phyloP scores from a whole-genome alignment of 371 early-diverging fungal species.

The Rhizomucor pusillus region DNA sequence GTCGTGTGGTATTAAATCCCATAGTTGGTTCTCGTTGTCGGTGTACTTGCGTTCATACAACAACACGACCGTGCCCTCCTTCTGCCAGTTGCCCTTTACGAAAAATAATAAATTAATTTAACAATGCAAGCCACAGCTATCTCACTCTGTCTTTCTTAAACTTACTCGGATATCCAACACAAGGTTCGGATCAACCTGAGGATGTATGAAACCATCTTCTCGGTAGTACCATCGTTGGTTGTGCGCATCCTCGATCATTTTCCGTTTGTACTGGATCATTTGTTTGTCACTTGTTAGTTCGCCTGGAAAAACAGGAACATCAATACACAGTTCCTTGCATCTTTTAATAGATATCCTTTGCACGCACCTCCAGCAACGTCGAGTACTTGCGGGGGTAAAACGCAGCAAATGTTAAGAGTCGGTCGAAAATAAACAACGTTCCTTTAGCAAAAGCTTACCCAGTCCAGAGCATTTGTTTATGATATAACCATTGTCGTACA shows the following conservation, averaged over 20 bases:
- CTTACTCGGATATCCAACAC: conserved; percentile 47
- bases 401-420: too few species aligned
- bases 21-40: conserved; percentile 45
- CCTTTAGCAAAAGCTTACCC: conserved; percentile 33
- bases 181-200: conserved; percentile 41
- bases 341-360: background rate
- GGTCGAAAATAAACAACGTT: too few species aligned
- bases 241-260: conserved; percentile 43
- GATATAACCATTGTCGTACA: conserved; percentile 26
- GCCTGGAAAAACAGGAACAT: too few species aligned
- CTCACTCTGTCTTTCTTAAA: background rate
- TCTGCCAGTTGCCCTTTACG: conserved; percentile 42
- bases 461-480: conserved; percentile 32
- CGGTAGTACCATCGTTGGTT: conserved; percentile 52
- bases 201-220: conserved; percentile 50
- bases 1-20: conserved; percentile 38
- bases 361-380: conserved; percentile 43
- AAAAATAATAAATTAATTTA: background rate
- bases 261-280: conserved; percentile 47
- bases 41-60: conserved; percentile 44
- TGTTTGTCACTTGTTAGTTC: conserved; percentile 39
- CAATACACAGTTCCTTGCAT: background rate
- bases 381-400: too few species aligned
- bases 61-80: conserved; percentile 41
- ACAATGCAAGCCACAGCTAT: background rate